Evolutionary conservation across 2,329 filamentous ascomycete genomes (phyloP).

Genomic region (Lachnellula occidentalis): DNA sequence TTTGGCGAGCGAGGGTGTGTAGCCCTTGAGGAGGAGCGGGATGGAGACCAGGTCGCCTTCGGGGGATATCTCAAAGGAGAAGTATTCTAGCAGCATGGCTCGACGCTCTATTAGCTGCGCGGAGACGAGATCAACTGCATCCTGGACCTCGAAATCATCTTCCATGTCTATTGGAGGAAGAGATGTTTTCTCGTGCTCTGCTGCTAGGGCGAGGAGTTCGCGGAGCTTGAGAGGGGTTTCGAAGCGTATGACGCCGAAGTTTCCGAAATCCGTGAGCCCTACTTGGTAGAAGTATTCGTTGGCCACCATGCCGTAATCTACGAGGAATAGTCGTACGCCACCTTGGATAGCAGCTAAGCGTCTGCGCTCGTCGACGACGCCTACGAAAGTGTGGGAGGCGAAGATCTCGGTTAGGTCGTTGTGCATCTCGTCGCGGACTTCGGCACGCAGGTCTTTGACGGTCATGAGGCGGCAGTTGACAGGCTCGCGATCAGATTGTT

Average conservation of each 20-base stretch:
- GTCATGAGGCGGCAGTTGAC: conserved; percentile 73
- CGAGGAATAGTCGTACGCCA: conserved; percentile 83
- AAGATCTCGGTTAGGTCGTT: conserved; percentile 82
- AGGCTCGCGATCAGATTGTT: conserved; percentile 62
- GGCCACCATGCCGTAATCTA: conserved; percentile 85
- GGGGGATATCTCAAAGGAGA: conserved; percentile 75
- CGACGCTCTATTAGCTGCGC: conserved; percentile 66
- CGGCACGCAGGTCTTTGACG: conserved; percentile 74
- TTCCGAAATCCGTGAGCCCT: conserved; percentile 90
- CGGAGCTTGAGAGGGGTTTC: conserved; percentile 66
- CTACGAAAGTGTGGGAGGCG: conserved; percentile 84
- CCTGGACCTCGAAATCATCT: conserved; percentile 59
- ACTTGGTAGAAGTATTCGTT: conserved; percentile 95
- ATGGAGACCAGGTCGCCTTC: conserved; percentile 72
- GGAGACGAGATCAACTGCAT: conserved; percentile 60
- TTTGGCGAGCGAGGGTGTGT: conserved; percentile 79
- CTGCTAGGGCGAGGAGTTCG: conserved; percentile 68
- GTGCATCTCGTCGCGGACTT: conserved; percentile 78
- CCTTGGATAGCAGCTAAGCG: conserved; percentile 90
- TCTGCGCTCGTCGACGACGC: conserved; percentile 79
- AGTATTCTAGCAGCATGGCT: conserved; percentile 91
- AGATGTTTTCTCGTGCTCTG: conserved; percentile 59
- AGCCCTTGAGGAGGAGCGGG: conserved; percentile 82
- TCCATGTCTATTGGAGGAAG: conserved; percentile 29
- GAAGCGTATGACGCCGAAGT: conserved; percentile 82